Evolutionary conservation across 345 rosid species (phyloP), one percentile per base, ranked within the genome.

Genomic region (Corchorus olitorius): DNA sequence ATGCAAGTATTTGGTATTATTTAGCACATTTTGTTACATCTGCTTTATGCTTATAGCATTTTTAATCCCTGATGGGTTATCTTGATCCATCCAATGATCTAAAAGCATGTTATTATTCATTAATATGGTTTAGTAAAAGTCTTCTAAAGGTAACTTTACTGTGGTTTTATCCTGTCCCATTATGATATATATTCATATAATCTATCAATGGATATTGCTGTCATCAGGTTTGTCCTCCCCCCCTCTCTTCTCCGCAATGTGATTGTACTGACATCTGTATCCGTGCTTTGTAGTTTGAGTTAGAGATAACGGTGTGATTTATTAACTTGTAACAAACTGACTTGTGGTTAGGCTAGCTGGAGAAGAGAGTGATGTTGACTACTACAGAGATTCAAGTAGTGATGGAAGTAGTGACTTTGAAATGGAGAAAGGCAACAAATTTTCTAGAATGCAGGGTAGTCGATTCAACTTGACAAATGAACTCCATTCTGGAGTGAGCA

Each of bases 401-500:
- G 87, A 87, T 72, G 84, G 84, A 74, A 84, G 87, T 84, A 76
- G 90, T 74, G 90, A 87, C 59, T 81, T 68, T 60, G 87, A 82
- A 72, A 68, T 72, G 37, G 84, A 83, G 2, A 79, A 84, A 73
- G 83, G 59, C 70, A 15, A 46, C 19, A 74, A 83, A 41, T 52
- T 69, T 74, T 41, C 74, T 48, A 67, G 55, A 54, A 59, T 43
- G 59, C 39, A 1, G 53, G 48, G 15, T 39, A 63, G 74, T 63
- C 70, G 1, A 34, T 70, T 41, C 56, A 54, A 60, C 59, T 65
- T 77, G 33, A 34, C 49, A 63, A 56, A 53, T 49, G 75, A 76
- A 27, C 37, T 58, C 33, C 71, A 77, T 22, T 75, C 20, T 78
- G 70, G 77, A 75, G 46, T 78, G 19, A 33, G 74, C 27, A 45